These are phyloP conservation scores for Metschnikowia shivogae DNA, from an alignment of 805 yeast species.

Conservation along the genomic window DNA sequence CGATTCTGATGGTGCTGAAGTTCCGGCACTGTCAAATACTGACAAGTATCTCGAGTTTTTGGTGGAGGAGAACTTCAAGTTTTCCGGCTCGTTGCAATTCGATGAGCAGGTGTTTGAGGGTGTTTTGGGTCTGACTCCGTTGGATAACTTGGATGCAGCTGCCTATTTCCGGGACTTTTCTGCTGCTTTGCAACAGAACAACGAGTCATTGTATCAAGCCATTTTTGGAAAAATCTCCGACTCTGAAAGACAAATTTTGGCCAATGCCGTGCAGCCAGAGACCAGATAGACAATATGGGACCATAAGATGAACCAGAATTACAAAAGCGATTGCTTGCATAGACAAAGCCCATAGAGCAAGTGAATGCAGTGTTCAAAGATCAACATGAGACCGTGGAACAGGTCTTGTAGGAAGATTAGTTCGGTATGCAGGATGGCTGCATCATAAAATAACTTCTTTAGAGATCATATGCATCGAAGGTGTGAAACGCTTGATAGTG, in stretches of 20 bases:
- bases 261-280: neutral
- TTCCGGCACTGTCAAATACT: slow-evolving; percentile 23
- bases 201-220: slow-evolving; percentile 12
- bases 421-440: too few relatives aligned
- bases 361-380: too few relatives aligned
- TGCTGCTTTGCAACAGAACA: slow-evolving; percentile 10
- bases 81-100: slow-evolving; percentile 28
- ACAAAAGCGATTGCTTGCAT: too few relatives aligned
- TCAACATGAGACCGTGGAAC: too few relatives aligned
- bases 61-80: slow-evolving; percentile 39
- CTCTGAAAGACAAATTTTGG: slow-evolving; percentile 13
- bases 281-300: neutral
- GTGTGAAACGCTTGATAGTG: too few relatives aligned
- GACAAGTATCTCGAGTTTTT: slow-evolving; percentile 49
- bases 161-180: slow-evolving; percentile 15
- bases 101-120: slow-evolving; percentile 21
- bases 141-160: slow-evolving; percentile 15
- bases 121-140: slow-evolving; percentile 22
- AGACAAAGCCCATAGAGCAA: too few relatives aligned
- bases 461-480: too few relatives aligned
- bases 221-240: slow-evolving; percentile 15
- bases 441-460: too few relatives aligned
- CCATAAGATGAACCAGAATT: neutral
- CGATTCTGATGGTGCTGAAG: slow-evolving; percentile 23
- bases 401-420: too few relatives aligned